Conservation (phyloP, 805 yeast genomes). For the Metschnikowia gelsemii region DNA sequence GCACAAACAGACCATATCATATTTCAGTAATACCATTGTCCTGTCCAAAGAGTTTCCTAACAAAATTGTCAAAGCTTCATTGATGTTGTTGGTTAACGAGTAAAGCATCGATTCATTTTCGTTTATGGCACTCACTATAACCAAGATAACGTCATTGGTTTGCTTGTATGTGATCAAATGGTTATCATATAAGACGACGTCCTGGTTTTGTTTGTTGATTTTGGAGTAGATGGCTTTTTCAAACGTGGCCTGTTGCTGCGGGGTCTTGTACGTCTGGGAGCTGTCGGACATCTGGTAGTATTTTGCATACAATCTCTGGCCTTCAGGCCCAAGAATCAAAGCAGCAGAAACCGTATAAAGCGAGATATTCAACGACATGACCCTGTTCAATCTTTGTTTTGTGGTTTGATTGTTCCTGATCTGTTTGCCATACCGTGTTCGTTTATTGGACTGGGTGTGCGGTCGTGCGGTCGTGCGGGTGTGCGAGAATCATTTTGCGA, state of each 20-base stretch:
- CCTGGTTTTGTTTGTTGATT: slow-evolving; percentile 78
- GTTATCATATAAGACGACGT: slow-evolving; percentile 75
- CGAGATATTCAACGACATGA: slow-evolving; percentile 52
- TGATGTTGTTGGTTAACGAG: slow-evolving; percentile 72
- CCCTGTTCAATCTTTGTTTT: background rate
- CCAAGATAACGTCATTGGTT: slow-evolving; percentile 68
- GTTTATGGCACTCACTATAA: slow-evolving; percentile 68
- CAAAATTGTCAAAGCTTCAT: slow-evolving; percentile 77
- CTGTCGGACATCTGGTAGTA: slow-evolving; percentile 61
- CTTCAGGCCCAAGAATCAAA: slow-evolving; percentile 76
- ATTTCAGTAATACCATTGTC: slow-evolving; percentile 72
- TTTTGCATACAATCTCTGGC: slow-evolving; percentile 77
- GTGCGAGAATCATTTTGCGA: background rate
- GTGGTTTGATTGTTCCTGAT: background rate
- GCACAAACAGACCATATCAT: slow-evolving; percentile 81
- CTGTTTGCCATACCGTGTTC: background rate
- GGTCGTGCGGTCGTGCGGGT: background rate
- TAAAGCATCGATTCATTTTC: slow-evolving; percentile 85
- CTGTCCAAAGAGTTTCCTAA: slow-evolving; percentile 73
- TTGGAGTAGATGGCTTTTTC: slow-evolving; percentile 71
- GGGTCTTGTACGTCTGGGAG: slow-evolving; percentile 41
- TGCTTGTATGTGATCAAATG: slow-evolving; percentile 86
- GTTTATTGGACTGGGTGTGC: background rate
- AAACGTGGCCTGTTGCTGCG: slow-evolving; percentile 70
- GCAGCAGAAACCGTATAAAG: slow-evolving; percentile 82